Evolutionary conservation across 2,329 filamentous ascomycete genomes (phyloP).

Genomic region (Myotisia sp.): DNA sequence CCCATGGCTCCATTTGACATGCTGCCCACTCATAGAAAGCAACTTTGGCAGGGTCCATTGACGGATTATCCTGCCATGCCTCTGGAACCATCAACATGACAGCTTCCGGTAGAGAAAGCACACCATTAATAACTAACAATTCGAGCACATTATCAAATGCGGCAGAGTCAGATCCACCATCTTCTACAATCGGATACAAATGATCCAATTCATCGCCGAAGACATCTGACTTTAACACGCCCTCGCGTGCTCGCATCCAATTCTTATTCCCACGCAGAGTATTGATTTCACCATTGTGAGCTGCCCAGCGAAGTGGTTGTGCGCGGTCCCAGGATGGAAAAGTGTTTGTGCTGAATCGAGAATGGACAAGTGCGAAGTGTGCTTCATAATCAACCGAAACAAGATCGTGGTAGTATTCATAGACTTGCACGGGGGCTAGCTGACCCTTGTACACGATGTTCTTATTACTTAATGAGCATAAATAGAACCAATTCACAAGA

Average conservation of each 20-base stretch:
- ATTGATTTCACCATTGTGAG: conserved; percentile 98
- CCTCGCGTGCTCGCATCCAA: conserved; percentile 96
- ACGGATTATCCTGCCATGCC: conserved; percentile 86
- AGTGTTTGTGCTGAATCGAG: conserved; percentile 94
- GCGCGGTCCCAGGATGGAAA: conserved; percentile 98
- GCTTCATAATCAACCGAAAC: conserved; percentile 95
- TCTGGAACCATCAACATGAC: conserved; percentile 99
- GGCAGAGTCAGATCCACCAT: conserved; percentile 90
- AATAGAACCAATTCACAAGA: conserved; percentile 96
- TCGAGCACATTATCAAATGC: conserved; percentile 96
- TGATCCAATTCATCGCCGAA: conserved; percentile 85
- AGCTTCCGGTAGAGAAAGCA: conserved; percentile 84
- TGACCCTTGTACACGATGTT: conserved; percentile 99
- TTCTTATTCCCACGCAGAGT: conserved; percentile 97
- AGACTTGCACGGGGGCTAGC: conserved; percentile 83
- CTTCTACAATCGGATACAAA: conserved; percentile 89
- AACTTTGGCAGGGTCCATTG: conserved; percentile 88
- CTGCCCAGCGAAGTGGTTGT: conserved; percentile 89
- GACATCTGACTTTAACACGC: conserved; percentile 80
- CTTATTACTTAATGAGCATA: conserved; percentile 91
- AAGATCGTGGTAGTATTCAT: conserved; percentile 94
- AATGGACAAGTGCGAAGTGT: conserved; percentile 93
- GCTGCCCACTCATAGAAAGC: conserved; percentile 98
- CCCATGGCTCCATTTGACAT: conserved; percentile 98
- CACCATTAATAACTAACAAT: conserved; percentile 85